phyloP scores from a whole-genome alignment of 805 yeast species.

The Suhomyces prunicola region DNA sequence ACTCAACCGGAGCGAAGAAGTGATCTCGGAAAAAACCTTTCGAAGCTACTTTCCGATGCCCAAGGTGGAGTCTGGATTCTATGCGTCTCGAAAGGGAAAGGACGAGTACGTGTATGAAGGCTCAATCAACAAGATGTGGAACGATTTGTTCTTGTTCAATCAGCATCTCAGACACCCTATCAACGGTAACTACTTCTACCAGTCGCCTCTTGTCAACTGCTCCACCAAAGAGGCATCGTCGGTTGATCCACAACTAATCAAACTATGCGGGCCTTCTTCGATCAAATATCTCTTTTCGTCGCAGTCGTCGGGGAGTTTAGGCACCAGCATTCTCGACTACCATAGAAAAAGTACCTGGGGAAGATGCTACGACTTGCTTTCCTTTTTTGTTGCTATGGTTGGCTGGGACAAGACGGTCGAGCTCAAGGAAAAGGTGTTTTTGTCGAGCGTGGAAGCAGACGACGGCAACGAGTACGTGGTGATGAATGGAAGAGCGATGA shows the following conservation, averaged over 20 bases:
- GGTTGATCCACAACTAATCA: constrained; percentile 29
- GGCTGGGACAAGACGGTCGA: constrained; percentile 83
- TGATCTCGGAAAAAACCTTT: constrained; percentile 27
- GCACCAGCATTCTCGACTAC: constrained; percentile 31
- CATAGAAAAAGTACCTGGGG: constrained; percentile 40
- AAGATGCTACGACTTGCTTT: constrained; percentile 59
- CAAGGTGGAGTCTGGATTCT: constrained; percentile 5
- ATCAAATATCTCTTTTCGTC: constrained; percentile 27
- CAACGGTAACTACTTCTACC: constrained; percentile 32
- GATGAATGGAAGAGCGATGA: constrained; percentile 10
- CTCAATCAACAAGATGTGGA: constrained; percentile 33
- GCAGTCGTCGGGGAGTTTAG: constrained; percentile 26
- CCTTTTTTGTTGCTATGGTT: constrained; percentile 59
- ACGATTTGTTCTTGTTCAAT: constrained; percentile 25
- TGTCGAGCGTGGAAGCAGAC: constrained; percentile 39
- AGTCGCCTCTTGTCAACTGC: constrained; percentile 33
- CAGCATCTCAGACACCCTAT: constrained; percentile 35
- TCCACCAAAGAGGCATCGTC: constrained; percentile 34
- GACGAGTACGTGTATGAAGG: constrained; percentile 17
- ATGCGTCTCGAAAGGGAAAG: background rate
- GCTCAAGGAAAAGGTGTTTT: constrained; percentile 67
- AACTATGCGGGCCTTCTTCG: constrained; percentile 26
- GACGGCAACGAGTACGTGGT: constrained; percentile 17
- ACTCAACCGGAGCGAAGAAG: constrained; percentile 18
- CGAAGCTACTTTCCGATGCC: constrained; percentile 29